Percentiles rank a stretch among this genome's conserved stretches.
Evolutionary conservation across 306 rosid species (phyloP).

Genomic region (Calophaca sinica): DNA sequence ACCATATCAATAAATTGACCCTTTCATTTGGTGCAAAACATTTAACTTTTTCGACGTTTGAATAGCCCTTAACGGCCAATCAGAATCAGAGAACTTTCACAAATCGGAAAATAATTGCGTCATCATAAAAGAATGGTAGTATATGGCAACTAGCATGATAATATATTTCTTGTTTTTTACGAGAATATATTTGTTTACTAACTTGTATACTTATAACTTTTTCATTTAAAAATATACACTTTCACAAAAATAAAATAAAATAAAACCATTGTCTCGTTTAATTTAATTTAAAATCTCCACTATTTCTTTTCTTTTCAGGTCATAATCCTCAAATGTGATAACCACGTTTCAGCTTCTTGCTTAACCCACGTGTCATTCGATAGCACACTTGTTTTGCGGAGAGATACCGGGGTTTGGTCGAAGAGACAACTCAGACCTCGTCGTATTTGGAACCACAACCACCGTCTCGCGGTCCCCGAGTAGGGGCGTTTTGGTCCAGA

Average conservation of each 20-base stretch:
- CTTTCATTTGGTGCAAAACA: not conserved
- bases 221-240: no score
- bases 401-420: not conserved
- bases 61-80: not conserved
- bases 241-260: no score
- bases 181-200: no score
- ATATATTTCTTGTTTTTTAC: no score
- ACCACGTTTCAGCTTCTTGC: not conserved
- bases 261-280: no score
- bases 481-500: conserved; percentile 49
- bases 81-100: not conserved
- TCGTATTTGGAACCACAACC: conserved; percentile 3
- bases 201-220: no score
- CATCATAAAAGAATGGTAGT: not conserved
- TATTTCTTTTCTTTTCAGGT: not conserved
- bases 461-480: conserved; percentile 27
- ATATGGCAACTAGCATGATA: no score
- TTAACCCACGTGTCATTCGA: conserved; percentile 36
- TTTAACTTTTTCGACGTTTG: not conserved
- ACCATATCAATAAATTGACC: not conserved
- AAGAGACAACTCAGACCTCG: conserved; percentile 42
- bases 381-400: conserved; percentile 33
- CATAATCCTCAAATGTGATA: not conserved
- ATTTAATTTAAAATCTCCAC: no score
- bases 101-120: not conserved